phyloP scores from a whole-genome alignment of 768 basidiomycete genomes.

The Podaxis pistillaris region DNA sequence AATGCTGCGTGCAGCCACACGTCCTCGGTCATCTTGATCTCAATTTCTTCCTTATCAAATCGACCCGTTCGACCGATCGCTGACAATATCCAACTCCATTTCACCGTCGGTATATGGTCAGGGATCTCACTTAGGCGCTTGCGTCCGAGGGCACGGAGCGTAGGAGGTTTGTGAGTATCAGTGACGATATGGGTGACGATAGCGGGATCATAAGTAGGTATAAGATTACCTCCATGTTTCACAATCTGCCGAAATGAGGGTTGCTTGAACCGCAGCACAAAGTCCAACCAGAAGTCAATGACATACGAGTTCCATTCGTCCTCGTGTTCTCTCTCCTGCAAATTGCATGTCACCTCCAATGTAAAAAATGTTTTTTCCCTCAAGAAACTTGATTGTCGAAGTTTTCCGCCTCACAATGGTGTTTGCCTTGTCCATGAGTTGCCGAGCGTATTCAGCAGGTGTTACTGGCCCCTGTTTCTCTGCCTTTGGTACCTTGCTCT shows the following conservation, averaged over 20 bases:
- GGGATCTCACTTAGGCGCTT: conserved; percentile 57
- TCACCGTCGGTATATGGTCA: conserved; percentile 59
- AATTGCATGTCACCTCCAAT: conserved; percentile 54
- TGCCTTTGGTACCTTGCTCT: conserved; percentile 28
- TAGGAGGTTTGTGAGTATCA: conserved; percentile 31
- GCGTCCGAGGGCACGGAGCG: conserved; percentile 45
- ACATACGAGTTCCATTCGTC: conserved; percentile 62
- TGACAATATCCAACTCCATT: conserved; percentile 58
- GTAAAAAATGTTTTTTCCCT: conserved; percentile 58
- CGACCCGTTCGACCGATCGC: conserved; percentile 28
- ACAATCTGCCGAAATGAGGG: conserved; percentile 46
- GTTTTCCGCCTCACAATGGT: conserved; percentile 13
- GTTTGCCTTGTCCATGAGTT: conserved; percentile 31
- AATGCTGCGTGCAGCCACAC: conserved; percentile 48
- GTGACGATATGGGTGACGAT: conserved; percentile 69
- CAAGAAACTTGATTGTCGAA: conserved; percentile 35
- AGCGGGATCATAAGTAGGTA: conserved; percentile 54
- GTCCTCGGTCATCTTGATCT: conserved; percentile 30
- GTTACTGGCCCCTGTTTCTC: conserved; percentile 41
- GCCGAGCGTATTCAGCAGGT: conserved; percentile 54
- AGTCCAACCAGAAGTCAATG: conserved; percentile 1
- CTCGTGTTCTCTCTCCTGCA: conserved; percentile 49
- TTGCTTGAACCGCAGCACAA: conserved; percentile 7
- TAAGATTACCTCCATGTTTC: conserved; percentile 58
- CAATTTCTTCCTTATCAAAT: conserved; percentile 27